Evolutionary conservation across 2,329 filamentous ascomycete genomes (phyloP), one percentile per base, ranked within the genome.

Genomic region (Westerdykella aurantiaca): DNA sequence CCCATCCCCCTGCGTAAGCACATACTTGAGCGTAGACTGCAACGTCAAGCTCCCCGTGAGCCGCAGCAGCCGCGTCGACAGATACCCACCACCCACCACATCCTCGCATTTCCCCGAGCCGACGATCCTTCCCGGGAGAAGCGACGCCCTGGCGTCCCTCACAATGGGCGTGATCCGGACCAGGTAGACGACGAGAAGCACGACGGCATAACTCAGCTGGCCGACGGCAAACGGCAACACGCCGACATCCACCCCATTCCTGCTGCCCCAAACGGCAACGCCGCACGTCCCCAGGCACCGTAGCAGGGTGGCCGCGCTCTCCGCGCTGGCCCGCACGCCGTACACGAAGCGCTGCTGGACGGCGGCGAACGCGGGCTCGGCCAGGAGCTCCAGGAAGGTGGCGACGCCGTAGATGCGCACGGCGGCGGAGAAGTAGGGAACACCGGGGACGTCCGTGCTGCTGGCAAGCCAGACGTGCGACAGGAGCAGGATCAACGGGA

Each of bases 1-100:
- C 1, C 89, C 88, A 69, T 98, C 93, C 47, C 91, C 93, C 69
- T 97, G 89, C 0, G 93, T 97, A 41, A 98, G 79, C 41, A 97
- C 64, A 64, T 97, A 91, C 68, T 98, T 98, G 58, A 97, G 81
- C 16, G 88, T 70, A 31, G 87, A 90, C 69, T 98, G 93, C 6
- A 89, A 72, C 69, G 89, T 91, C 65, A 97, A 80, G 58, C 85
- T 94, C n/a, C 78, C 75, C 4, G 85, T 85, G 3, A 97, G 78
- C 13, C 77, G 77, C 22, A 93, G 70, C 1, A 94, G 81, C 1
- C 82, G 78, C 10, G 72, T 72, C 46, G 87, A 85, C 61, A 96
- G 88, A 44, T 60, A 58, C 22, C 45, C 55, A 23, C 59, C 46
- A 23, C 59, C 46, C 14, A 57, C 47, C n/a, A 35, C 33, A 13